Conservation (phyloP, 805 yeast genomes). For the Metschnikowia orientalis region DNA sequence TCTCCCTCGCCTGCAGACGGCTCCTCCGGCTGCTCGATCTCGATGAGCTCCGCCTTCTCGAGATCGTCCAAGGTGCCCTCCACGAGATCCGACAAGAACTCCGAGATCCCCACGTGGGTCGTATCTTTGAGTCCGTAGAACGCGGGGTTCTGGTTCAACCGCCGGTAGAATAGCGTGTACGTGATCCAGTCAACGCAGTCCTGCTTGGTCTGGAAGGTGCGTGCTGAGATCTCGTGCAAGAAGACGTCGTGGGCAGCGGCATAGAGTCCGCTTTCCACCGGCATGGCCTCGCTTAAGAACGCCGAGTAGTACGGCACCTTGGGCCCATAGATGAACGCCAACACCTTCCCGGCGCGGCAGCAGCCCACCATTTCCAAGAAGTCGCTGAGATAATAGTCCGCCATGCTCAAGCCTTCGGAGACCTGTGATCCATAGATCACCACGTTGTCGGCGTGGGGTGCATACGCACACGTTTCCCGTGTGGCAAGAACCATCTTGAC, state of each 20-base stretch:
- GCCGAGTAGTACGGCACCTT: slow-evolving; percentile 62
- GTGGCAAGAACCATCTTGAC: slow-evolving; percentile 59
- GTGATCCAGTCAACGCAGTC: slow-evolving; percentile 91
- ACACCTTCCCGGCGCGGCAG: slow-evolving; percentile 33
- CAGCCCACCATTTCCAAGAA: slow-evolving; percentile 60
- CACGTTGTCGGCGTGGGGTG: slow-evolving; percentile 53
- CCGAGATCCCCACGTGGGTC: slow-evolving; percentile 67
- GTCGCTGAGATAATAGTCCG: slow-evolving; percentile 61
- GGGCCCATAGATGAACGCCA: slow-evolving; percentile 54
- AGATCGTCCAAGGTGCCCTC: slow-evolving; percentile 68
- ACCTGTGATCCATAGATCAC: slow-evolving; percentile 66
- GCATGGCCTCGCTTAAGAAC: slow-evolving; percentile 70
- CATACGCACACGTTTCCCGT: slow-evolving; percentile 47
- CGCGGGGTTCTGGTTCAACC: slow-evolving; percentile 79
- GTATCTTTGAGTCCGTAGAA: slow-evolving; percentile 75
- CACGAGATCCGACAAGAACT: slow-evolving; percentile 76
- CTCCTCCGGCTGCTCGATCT: slow-evolving; percentile 39
- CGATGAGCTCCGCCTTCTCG: slow-evolving; percentile 56
- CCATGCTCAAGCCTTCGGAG: slow-evolving; percentile 42
- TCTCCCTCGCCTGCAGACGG: too few relatives aligned
- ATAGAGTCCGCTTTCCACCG: slow-evolving; percentile 75
- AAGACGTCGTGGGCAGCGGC: slow-evolving; percentile 61
- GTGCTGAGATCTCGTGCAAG: slow-evolving; percentile 66
- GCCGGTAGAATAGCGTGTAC: slow-evolving; percentile 73
- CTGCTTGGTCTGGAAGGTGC: slow-evolving; percentile 62